Base-by-base conservation (phyloP, 1,139 yeast genomes). In the Yamadazyma dendronema region DNA sequence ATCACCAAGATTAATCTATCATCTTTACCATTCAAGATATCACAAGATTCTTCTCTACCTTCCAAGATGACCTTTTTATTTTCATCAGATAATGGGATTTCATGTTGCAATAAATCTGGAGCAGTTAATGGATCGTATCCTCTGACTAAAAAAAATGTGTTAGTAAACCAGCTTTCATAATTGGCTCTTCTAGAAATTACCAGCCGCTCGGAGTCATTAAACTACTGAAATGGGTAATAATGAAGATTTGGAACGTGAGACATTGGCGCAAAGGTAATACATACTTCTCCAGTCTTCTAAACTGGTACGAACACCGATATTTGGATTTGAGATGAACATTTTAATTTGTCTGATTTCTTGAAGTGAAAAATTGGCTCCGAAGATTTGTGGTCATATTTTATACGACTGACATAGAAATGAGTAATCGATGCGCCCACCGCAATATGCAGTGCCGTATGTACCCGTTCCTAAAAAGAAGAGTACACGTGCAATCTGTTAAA, bases 121-220 rank as follows among this genome's bases (percentile, higher is more conserved):
- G 98, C 88, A 12, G 94, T 84, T 48, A 92, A 72, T 25, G 98
- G 97, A 57, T 90, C 92, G 76, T 90, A 92, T 33, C 98, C 98
- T 47, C 66, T 62, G 42, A 62, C 67, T 62, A 43, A 4, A 37
- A 34, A 17, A 10, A n/a, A n/a, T n/a, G 7, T 21, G 54, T 50
- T 49, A 52, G 54, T 52, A 28, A 17, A 26, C 27, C 12, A n/a
- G 6, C n/a, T 7, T 24, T 12, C 13, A 6, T 24, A 24, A 24
- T 24, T 24, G 27, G 27, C 27, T 24, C 8, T 19, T 19, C 9
- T 6, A 19, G 22, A 19, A 19, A 7, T 6, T 6, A 6, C 9
- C 22, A 19, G 22, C 22, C 22, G 22, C 9, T 19, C 22, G 22
- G 9, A 7, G 8, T 9, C 22, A 19, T 19, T 19, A n/a, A n/a